Base-by-base conservation (phyloP, 2,329 filamentous ascomycete genomes). In the Paraphoma sp. region DNA sequence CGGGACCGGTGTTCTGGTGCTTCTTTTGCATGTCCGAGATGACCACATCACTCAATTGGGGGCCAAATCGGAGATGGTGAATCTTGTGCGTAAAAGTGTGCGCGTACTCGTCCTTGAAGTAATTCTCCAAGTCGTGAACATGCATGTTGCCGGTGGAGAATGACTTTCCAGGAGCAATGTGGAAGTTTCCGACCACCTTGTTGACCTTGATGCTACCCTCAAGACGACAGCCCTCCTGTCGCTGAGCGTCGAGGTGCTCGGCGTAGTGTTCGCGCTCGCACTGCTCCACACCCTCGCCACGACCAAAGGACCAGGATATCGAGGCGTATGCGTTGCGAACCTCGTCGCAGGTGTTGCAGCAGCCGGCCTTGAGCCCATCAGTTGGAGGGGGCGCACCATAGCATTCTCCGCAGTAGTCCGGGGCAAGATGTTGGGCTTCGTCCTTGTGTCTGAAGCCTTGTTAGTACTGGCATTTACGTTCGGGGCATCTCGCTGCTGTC, bases 171-270 rank as follows among this genome's bases (percentile, higher is more conserved):
- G 95, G 95, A 1, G 96, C 95, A 69, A 99, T 90, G 79, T 99
- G 95, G 85, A 99, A 99, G 82, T 99, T 99, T 54, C 95, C 95
- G 52, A 99, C 86, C 28, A 99, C 95, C 81, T 99, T 99, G 84
- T 99, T 99, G 65, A 99, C 96, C 46, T 92, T 91, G 67, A 99
- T 86, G 40, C 87, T 87, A 57, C 95, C 95, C 77, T 97, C 93
- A 63, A 99, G 90, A 48, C 95, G 91, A 80, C 95, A 99, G 56
- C 95, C 95, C 80, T 99, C 96, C 49, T 88, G 86, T 54, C 93
- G 87, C 80, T 98, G 94, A 60, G 87, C 88, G 73, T 96, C 92
- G 57, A 99, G 84, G 68, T 89, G 90, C 78, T 97, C 91, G 59
- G 87, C 87, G 78, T 98, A 99, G 76, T 97, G 93, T 79, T 99